phyloP scores from a whole-genome alignment of 2,329 filamentous ascomycete species.

The Fusarium fracticaudum region DNA sequence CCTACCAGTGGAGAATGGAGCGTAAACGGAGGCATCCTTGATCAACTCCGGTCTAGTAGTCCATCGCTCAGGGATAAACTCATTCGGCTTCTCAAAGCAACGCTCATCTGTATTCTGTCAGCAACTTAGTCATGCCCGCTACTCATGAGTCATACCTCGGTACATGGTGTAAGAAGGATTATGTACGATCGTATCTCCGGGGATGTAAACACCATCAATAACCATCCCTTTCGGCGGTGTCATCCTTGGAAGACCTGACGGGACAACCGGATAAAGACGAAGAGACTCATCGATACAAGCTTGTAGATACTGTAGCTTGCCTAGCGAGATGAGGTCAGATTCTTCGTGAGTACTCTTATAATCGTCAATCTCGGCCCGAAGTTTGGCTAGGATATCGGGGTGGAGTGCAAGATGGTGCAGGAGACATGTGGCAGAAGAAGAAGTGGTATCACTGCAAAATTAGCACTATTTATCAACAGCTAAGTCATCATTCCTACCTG shows the following conservation, averaged over 20 bases:
- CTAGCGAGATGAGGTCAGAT: background rate
- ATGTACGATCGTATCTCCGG: background rate
- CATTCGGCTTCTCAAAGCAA: slow-evolving; percentile 11
- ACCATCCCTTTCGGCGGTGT: slow-evolving; percentile 6
- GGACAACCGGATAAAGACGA: slow-evolving; percentile 23
- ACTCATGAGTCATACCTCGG: slow-evolving; percentile 3
- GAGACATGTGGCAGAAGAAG: slow-evolving; percentile 8
- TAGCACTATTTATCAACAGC: too few species aligned
- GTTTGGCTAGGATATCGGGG: background rate
- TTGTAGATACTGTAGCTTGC: slow-evolving; percentile 21
- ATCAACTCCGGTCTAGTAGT: slow-evolving; percentile 15
- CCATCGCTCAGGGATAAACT: slow-evolving; percentile 32
- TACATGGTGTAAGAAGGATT: slow-evolving; percentile 10
- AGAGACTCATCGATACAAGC: slow-evolving; percentile 34
- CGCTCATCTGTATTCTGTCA: background rate
- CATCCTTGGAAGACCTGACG: slow-evolving; percentile 7
- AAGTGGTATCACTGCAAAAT: slow-evolving; percentile 13
- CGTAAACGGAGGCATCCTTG: slow-evolving; percentile 8
- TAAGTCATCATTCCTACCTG: background rate
- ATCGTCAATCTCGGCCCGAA: slow-evolving; percentile 17
- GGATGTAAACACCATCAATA: slow-evolving; percentile 4
- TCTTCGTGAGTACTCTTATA: background rate
- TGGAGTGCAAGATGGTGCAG: slow-evolving; percentile 1
- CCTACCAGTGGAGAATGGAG: slow-evolving; percentile 20
- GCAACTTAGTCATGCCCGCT: too few species aligned